A percentile compares a stretch with the other conserved stretches of the same genome.
These are phyloP conservation scores for Dendrobium officinale DNA, from an alignment of 106 monocot genomes.

Conservation along the genomic window DNA sequence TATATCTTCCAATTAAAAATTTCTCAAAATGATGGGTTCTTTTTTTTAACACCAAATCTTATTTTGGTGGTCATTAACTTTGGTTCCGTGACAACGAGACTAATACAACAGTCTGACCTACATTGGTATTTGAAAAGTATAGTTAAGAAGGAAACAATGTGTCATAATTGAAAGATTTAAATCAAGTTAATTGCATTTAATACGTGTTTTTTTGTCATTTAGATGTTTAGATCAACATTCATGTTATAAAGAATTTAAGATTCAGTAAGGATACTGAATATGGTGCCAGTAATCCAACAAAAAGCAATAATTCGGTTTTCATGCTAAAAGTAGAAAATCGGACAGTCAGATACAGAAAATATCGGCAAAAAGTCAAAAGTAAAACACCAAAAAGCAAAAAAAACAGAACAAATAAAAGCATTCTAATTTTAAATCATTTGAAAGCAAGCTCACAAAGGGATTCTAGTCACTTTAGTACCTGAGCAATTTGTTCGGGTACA, in stretches of 20 bases:
- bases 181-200: background rate
- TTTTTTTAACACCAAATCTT: background rate
- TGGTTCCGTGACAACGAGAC: background rate
- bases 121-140: background rate
- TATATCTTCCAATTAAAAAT: background rate
- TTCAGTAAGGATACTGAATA: background rate
- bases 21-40: background rate
- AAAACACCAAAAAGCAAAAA: background rate
- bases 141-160: background rate
- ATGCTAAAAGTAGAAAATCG: background rate
- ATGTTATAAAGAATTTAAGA: background rate
- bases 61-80: background rate
- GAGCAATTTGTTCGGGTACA: conserved; percentile 63
- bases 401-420: background rate
- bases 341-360: background rate
- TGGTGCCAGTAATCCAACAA: background rate
- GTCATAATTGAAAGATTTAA: background rate
- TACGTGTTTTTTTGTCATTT: background rate
- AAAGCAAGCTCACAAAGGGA: background rate
- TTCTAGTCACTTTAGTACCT: conserved; percentile 29
- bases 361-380: background rate
- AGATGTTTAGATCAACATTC: background rate
- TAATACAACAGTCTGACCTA: background rate
- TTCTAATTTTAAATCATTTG: background rate
- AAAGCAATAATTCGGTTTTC: background rate